Conservation (phyloP, 345 rosid species). For the Melaleuca alternifolia region DNA sequence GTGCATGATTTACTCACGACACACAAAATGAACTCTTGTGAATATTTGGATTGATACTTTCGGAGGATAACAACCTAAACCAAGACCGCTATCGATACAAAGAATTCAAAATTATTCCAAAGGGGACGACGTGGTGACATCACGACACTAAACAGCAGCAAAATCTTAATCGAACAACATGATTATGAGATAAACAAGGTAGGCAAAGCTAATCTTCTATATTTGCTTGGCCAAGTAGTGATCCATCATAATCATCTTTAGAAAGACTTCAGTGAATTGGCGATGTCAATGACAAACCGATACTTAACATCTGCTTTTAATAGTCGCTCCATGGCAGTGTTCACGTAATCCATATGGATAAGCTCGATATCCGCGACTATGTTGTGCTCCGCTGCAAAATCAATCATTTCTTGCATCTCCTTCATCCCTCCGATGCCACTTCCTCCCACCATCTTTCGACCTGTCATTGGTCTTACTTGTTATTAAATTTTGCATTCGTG, state of each 20-base stretch:
- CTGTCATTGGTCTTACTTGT: not conserved
- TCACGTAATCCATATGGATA: slow-evolving; percentile 11
- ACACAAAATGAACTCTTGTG: not conserved
- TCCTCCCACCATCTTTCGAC: slow-evolving; percentile 12
- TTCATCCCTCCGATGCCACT: slow-evolving; percentile 12
- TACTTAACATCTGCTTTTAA: slow-evolving; percentile 5
- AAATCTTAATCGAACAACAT: not conserved
- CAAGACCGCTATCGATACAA: no score
- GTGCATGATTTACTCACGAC: no score
- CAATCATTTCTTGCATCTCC: slow-evolving; percentile 25
- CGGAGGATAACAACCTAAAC: no score
- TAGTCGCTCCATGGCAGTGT: slow-evolving; percentile 11
- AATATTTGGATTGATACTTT: not conserved
- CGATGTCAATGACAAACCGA: no score
- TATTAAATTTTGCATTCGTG: not conserved
- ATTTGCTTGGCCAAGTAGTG: not conserved
- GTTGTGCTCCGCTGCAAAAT: slow-evolving; percentile 11
- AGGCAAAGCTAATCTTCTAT: not conserved
- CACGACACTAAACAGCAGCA: not conserved
- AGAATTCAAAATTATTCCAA: not conserved
- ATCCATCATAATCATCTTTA: no score
- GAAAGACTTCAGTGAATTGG: no score
- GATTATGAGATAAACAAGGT: not conserved
- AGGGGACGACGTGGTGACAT: not conserved
- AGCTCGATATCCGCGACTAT: slow-evolving; percentile 5